phyloP scores from a whole-genome alignment of 2,329 filamentous ascomycete species.

The Aspergillus japonicus region DNA sequence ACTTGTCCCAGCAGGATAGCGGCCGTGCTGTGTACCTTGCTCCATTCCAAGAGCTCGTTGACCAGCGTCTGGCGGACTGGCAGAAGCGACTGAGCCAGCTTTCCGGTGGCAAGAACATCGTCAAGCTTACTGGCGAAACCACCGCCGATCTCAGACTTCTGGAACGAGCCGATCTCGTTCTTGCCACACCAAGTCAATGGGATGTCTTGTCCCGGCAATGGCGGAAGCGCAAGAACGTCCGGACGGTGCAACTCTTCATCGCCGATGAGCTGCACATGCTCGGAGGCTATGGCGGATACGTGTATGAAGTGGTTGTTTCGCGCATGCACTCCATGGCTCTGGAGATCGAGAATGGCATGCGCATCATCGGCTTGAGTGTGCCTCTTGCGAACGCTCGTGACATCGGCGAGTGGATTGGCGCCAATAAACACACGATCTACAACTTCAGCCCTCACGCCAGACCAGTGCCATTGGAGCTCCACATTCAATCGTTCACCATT shows the following conservation, averaged over 20 bases:
- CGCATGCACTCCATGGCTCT: slow-evolving; percentile 95
- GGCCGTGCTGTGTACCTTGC: slow-evolving; percentile 90
- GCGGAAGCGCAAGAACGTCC: slow-evolving; percentile 94
- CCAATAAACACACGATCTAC: slow-evolving; percentile 96
- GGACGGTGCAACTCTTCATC: slow-evolving; percentile 85
- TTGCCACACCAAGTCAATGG: slow-evolving; percentile 94
- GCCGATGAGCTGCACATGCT: slow-evolving; percentile 94
- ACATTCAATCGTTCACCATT: slow-evolving; percentile 92
- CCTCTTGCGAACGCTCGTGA: slow-evolving; percentile 91
- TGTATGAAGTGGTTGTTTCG: slow-evolving; percentile 96
- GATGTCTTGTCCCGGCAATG: slow-evolving; percentile 93
- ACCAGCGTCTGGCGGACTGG: slow-evolving; percentile 81
- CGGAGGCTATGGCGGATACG: slow-evolving; percentile 78
- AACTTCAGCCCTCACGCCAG: slow-evolving; percentile 95
- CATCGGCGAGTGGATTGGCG: slow-evolving; percentile 96
- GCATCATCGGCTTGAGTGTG: slow-evolving; percentile 86
- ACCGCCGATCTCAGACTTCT: slow-evolving; percentile 86
- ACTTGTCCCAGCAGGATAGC: slow-evolving; percentile 72
- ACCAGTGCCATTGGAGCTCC: slow-evolving; percentile 84
- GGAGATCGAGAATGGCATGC: slow-evolving; percentile 78
- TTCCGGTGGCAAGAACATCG: slow-evolving; percentile 80
- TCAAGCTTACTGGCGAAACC: slow-evolving; percentile 91
- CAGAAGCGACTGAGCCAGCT: slow-evolving; percentile 69
- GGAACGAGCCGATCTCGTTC: slow-evolving; percentile 80
- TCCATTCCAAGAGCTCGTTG: slow-evolving; percentile 89